Base-by-base conservation (phyloP, 2,329 filamentous ascomycete species). In the Monilinia fructicola region DNA sequence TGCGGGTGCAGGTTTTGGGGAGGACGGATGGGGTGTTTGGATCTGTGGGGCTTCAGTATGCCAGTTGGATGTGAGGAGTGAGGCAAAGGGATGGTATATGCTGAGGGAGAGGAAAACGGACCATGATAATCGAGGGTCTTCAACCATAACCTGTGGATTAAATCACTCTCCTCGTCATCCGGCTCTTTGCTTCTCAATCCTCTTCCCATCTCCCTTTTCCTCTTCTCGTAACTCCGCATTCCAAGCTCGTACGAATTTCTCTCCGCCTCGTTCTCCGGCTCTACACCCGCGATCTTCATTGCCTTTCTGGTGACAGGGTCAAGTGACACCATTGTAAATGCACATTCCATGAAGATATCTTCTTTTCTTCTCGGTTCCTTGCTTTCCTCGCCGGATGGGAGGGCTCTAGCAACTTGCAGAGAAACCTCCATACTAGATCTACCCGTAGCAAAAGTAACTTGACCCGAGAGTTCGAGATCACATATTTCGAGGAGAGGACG, bases 261-360 rank as follows among this genome's bases (percentile, higher is more conserved):
- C 74, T 91, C 89, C 67, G 88, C 86, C 18, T 81, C 79, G 0
- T 84, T 90, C 70, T 88, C 85, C 5, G 87, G 75, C 42, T 83
- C 77, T 3, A 91, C 78, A 0, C 87, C 84, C 28, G 84, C 84
- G 58, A 90, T 85, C 46, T 82, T 79, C 18, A 87, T 84, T 0
- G 88, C 85, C 80, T 84, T 88, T 76, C 88, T 90, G 0, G 88
- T 90, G 2, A 73, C 78, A 1, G 88, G 88, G 71, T 90, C 85
- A 1, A 91, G 78, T 2, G 88, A 89, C n/a, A 76, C 89, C 89
- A 91, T 91, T 0, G 88, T 91, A 73, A 90, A 90, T 10, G 87
- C 85, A 76, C 88, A 90, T n/a, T 86, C 89, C 76, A 91, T 84
- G 65, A 90, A 76, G 0, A 90, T 79, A 74, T 90, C 88, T 54